Evolutionary conservation across 2,329 filamentous ascomycete species (phyloP), one percentile per base, ranked within the genome.

Genomic region (Penicillium sp.): DNA sequence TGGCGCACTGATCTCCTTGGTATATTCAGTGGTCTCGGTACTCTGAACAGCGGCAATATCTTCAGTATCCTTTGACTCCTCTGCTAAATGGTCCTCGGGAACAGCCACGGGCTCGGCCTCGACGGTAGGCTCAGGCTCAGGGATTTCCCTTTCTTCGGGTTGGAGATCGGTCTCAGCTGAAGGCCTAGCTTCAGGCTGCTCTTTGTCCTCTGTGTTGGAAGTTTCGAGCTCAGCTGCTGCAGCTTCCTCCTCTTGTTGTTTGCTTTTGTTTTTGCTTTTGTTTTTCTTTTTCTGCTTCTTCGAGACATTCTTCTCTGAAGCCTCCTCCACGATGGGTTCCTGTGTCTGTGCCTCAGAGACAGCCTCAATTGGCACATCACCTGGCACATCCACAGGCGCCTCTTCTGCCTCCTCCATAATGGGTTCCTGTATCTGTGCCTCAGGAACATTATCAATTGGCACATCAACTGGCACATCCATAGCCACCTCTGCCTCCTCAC

Each of bases 201-300:
- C 59, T 38, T 58, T 62, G 55, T 65, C 66, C 49, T 59, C 53
- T 48, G 29, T 47, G 47, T 16, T 26, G 34, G 38, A 55, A 55
- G 16, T 39, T 53, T 45, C 49, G 29, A 19, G 30, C 16, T 39
- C 38, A 43, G 42, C n/a, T n/a, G 23, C 23, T 46, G 54, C 51
- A 7, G 10, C 19, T 16, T 41, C 34, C 18, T 58, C 51, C 13
- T 61, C 51, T 35, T 62, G 55, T 26, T 61, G 54, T 19, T 55
- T 48, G 26, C 19, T 40, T 10, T 32, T 48, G 44, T 62, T 63
- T 40, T 65, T 64, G n/a, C n/a, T n/a, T n/a, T n/a, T n/a, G 26
- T 64, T 58, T 32, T 63, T 59, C 41, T 66, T 62, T 43, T 60
- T 67, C 43, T 61, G 57, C 42, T 60, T 64, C 53, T 57, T 57